Percentiles rank a stretch among this genome's conserved stretches.
Evolutionary conservation across 306 rosid species (phyloP).

Genomic region (Begonia loranthoides): DNA sequence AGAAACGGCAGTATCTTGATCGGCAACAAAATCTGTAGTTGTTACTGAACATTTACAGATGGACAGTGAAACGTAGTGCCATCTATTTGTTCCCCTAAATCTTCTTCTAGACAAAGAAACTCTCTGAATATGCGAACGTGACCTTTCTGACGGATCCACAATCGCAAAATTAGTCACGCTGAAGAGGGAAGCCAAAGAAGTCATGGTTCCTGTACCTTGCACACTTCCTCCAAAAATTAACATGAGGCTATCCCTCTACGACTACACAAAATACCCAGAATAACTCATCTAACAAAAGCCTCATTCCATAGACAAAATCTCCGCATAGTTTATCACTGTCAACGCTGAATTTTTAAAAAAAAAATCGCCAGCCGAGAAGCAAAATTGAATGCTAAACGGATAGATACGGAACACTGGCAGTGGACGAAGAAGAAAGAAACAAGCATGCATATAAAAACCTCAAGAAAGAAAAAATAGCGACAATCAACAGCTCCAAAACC

Average conservation of each 20-base stretch:
- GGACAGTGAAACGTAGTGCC: conserved; percentile 70
- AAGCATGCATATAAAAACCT: too few species aligned
- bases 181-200: conserved; percentile 62
- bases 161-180: conserved; percentile 49
- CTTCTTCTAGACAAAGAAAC: conserved; percentile 56
- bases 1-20: conserved; percentile 64
- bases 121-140: conserved; percentile 42
- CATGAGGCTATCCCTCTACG: conserved; percentile 20
- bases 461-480: too few species aligned
- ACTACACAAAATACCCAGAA: conserved; percentile 5
- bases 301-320: conserved; percentile 5
- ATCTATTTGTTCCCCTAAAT: conserved; percentile 32
- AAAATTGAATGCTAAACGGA: too few species aligned
- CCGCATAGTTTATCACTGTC: too few species aligned
- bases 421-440: too few species aligned
- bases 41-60: conserved; percentile 81
- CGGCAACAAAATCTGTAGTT: conserved; percentile 70
- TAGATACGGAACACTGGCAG: too few species aligned
- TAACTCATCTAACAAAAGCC: conserved; percentile 12
- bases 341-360: too few species aligned
- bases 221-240: conserved; percentile 44
- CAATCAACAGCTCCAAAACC: too few species aligned
- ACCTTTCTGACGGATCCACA: conserved; percentile 44
- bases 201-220: conserved; percentile 85
- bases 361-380: too few species aligned